These are phyloP conservation scores for Aspergillus ochraceus DNA, from an alignment of 2,329 filamentous ascomycete genomes.

Conservation along the genomic window DNA sequence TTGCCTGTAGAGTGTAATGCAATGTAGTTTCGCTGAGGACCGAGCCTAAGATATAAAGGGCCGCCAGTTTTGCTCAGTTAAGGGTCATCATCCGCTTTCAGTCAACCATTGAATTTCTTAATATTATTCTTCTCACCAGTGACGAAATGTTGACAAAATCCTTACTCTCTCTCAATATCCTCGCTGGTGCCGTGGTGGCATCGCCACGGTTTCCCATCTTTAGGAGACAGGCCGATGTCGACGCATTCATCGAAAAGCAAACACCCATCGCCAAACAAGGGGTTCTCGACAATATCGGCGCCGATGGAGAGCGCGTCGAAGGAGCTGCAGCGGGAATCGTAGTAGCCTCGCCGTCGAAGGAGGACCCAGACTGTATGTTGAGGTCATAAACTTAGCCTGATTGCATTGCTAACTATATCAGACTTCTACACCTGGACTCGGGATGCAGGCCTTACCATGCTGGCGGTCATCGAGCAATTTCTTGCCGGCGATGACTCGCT, in stretches of 20 bases:
- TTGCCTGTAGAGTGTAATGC: constrained; percentile 2
- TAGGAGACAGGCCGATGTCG: constrained; percentile 7
- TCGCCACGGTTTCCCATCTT: background rate
- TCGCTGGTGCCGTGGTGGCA: constrained; percentile 5
- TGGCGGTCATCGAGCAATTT: constrained; percentile 67
- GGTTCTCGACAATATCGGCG: constrained; percentile 18
- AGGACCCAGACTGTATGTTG: constrained; percentile 52
- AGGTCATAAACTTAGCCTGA: background rate
- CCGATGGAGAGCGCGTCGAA: constrained; percentile 28
- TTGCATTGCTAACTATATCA: constrained; percentile 29
- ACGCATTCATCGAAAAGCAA: constrained; percentile 10
- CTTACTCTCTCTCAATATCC: background rate
- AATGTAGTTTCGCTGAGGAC: background rate
- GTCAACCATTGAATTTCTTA: background rate
- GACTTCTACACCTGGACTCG: constrained; percentile 77
- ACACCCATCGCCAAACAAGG: constrained; percentile 12
- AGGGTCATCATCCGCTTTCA: background rate
- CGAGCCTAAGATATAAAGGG: background rate
- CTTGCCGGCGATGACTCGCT: constrained; percentile 58
- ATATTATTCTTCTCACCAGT: background rate
- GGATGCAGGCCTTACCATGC: constrained; percentile 69
- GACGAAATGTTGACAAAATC: constrained; percentile 2
- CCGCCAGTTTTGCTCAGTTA: background rate
- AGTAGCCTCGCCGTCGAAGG: constrained; percentile 55
- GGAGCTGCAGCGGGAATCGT: constrained; percentile 54